A percentile compares a stretch with the other conserved stretches of the same genome.
phyloP scores from a whole-genome alignment of 1,284 basidiomycete species.

The Phellopilus nigrolimitatus region DNA sequence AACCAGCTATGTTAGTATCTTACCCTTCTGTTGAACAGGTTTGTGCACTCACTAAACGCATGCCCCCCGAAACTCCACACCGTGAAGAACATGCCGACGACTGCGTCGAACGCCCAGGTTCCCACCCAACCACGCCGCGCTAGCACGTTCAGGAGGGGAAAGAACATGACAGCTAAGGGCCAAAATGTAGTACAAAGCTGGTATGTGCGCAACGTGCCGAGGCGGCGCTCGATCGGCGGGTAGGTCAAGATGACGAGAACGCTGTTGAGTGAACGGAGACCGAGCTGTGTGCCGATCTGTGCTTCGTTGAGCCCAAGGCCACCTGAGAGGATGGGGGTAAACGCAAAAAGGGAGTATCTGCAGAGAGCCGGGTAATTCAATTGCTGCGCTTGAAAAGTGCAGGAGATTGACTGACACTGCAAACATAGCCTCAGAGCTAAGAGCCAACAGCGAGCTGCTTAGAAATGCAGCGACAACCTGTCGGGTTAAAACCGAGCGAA shows the following conservation, averaged over 20 bases:
- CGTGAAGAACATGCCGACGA: constrained; percentile 18
- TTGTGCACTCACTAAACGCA: constrained; percentile 17
- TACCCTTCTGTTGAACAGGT: not conserved
- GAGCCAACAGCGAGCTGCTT: constrained; percentile 14
- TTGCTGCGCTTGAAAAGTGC: too few relatives aligned
- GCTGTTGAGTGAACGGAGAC: constrained; percentile 23
- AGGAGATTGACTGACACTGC: constrained; percentile 15
- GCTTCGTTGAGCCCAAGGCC: constrained; percentile 25
- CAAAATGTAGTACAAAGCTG: constrained; percentile 20
- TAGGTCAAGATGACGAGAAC: constrained; percentile 22
- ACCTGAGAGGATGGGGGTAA: constrained; percentile 25
- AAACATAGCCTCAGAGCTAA: constrained; percentile 21
- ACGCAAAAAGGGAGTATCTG: constrained; percentile 26
- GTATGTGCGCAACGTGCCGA: constrained; percentile 22
- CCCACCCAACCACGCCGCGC: constrained; percentile 18
- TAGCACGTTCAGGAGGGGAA: constrained; percentile 23
- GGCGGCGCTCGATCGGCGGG: constrained; percentile 18
- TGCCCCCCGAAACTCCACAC: constrained; percentile 17
- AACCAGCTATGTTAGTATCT: not conserved
- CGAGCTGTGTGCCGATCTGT: constrained; percentile 25
- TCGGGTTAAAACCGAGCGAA: constrained; percentile 19
- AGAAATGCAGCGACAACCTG: constrained; percentile 18
- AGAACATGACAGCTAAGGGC: constrained; percentile 22
- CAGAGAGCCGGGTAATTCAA: too few relatives aligned
- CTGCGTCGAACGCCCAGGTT: constrained; percentile 17